Percentiles rank a stretch among this genome's conserved stretches.
These are phyloP conservation scores for Dictyostelium citrinum DNA, from an alignment of 78 protist genomes.

Conservation along the genomic window DNA sequence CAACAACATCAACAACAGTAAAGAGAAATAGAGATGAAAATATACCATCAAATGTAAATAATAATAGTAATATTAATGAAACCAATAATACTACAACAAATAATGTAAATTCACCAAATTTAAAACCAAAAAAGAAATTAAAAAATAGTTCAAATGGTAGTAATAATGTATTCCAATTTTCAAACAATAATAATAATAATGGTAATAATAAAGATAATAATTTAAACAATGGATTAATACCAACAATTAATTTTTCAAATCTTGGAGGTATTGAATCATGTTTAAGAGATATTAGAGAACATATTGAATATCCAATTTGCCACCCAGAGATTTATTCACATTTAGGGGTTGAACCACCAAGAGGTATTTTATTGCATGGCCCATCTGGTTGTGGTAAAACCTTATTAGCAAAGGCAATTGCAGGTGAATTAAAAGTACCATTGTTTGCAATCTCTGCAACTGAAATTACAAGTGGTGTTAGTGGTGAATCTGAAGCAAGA, in stretches of 20 bases:
- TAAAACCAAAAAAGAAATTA: slow-evolving; percentile 9
- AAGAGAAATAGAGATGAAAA: neutral
- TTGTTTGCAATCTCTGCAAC: slow-evolving; percentile 90
- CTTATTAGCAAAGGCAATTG: slow-evolving; percentile 93
- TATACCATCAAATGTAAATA: neutral
- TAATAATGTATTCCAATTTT: neutral
- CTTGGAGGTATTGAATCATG: slow-evolving; percentile 88
- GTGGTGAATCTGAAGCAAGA: slow-evolving; percentile 96
- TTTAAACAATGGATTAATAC: slow-evolving; percentile 22
- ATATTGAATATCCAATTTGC: slow-evolving; percentile 90
- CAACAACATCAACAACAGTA: neutral
- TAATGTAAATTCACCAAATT: slow-evolving; percentile 14
- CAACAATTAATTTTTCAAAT: slow-evolving; percentile 70
- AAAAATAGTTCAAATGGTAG: neutral
- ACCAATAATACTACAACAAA: neutral
- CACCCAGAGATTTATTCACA: slow-evolving; percentile 92
- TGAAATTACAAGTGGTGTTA: slow-evolving; percentile 94
- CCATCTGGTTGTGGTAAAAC: slow-evolving; percentile 99
- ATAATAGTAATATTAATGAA: neutral
- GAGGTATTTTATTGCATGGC: slow-evolving; percentile 95
- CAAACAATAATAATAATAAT: neutral
- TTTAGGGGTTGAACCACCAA: slow-evolving; percentile 92
- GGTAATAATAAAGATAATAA: neutral
- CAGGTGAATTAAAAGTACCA: slow-evolving; percentile 85
- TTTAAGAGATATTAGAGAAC: slow-evolving; percentile 88